Conservation (phyloP, 202 grass and related monocot species). For the Schoenoplectus triqueter region DNA sequence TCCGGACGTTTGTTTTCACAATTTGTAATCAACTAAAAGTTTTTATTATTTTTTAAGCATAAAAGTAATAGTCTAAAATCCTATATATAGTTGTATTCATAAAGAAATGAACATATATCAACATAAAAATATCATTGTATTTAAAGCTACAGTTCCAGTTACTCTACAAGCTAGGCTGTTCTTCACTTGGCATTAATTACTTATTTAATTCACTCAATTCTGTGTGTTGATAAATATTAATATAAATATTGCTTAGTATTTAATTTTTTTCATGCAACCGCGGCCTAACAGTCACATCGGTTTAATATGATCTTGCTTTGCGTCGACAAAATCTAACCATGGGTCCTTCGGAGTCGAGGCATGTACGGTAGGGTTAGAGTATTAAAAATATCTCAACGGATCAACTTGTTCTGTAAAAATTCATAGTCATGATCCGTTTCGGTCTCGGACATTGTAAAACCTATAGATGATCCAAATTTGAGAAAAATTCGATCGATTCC, state of each 20-base stretch:
- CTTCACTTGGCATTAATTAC: not conserved
- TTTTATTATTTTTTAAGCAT: not conserved
- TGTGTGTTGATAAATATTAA: not conserved
- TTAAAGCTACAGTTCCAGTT: not conserved
- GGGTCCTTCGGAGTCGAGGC: slow-evolving; percentile 6
- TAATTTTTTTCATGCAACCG: not conserved
- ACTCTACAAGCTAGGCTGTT: not conserved
- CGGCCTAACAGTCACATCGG: slow-evolving; percentile 37
- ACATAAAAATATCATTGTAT: not conserved
- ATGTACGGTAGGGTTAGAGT: not conserved
- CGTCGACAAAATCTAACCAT: slow-evolving; percentile 24
- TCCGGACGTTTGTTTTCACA: not conserved
- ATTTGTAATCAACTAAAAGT: not conserved
- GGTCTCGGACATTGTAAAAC: no score
- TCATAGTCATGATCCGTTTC: no score
- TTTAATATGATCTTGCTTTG: slow-evolving; percentile 33
- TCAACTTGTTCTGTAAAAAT: no score
- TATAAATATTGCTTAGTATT: no score
- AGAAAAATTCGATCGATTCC: no score
- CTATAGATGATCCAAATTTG: no score
- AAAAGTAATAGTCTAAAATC: not conserved
- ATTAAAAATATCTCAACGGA: no score
- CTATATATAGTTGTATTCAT: not conserved
- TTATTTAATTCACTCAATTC: slow-evolving; percentile 8
- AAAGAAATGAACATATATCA: not conserved